A percentile compares a stretch with the other conserved stretches of the same genome.
These are phyloP conservation scores for Erodium moschatum DNA, from an alignment of 441 rosid species.

Conservation along the genomic window DNA sequence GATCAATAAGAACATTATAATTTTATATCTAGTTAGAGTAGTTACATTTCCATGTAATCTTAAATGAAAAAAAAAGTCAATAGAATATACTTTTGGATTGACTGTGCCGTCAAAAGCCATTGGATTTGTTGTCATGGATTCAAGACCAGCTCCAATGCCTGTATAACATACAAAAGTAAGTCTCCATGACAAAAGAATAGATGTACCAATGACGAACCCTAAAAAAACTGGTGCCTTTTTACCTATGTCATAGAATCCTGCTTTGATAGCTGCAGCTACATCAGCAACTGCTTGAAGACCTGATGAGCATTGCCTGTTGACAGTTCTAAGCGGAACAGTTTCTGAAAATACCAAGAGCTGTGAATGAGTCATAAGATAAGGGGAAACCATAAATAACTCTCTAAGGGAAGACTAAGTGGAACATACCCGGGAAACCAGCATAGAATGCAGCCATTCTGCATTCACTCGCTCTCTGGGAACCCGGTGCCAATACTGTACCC, in stretches of 20 bases:
- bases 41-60: neutral
- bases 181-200: neutral
- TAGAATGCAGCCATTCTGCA: conserved; percentile 97
- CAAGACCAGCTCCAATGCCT: conserved; percentile 99
- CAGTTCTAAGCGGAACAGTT: conserved; percentile 82
- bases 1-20: neutral
- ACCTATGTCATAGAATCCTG: conserved; percentile 97
- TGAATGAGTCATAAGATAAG: neutral
- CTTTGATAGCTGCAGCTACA: conserved; percentile 95
- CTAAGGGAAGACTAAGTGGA: conserved; percentile 2
- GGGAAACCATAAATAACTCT: neutral
- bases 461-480: conserved; percentile 83
- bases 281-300: conserved; percentile 99
- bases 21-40: conserved; percentile 13
- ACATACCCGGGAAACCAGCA: conserved; percentile 91
- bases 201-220: neutral
- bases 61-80: neutral
- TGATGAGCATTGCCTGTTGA: conserved; percentile 93
- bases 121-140: conserved; percentile 82
- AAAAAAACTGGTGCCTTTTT: conserved; percentile 12
- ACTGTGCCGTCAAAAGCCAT: conserved; percentile 60
- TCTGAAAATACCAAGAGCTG: conserved; percentile 31
- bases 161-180: conserved; percentile 16
- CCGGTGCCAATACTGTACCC: conserved; percentile 88
- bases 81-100: conserved; percentile 65